Evolutionary conservation across 2,329 filamentous ascomycete genomes (phyloP), one percentile per base, ranked within the genome.

Genomic region (Botrytis sinoallii): DNA sequence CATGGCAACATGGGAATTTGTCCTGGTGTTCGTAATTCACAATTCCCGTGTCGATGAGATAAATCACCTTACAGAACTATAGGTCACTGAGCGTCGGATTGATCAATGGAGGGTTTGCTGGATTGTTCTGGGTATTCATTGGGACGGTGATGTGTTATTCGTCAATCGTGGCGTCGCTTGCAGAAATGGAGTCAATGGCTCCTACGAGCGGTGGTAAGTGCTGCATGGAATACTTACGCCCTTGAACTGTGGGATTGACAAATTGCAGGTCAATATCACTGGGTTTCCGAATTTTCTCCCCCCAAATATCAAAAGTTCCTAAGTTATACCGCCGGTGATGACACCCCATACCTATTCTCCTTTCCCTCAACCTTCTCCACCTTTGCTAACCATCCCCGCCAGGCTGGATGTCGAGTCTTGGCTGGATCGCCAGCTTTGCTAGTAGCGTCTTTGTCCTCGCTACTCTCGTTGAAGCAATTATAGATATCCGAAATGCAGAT

Each of bases 281-380:
- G 86, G 87, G 86, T 88, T 1, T 87, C 84, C 1, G 86, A 88
- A 69, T 88, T 88, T 74, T 84, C 86, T 0, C 85, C 86, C 0
- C 81, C 79, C 0, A 79, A 81, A 61, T 82, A 84, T 70, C 86
- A 89, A 76, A 87, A 86, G 73, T 84, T 86, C 52, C 80, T 89
- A 2, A 88, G 86, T 74, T 90, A 89, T 77, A 78, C 86, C 25
- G 84, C 85, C 8, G 85, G 84, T 78, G 70, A 38, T 46, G 38
- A 71, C 29, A 42, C 42, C 16, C 29, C 44, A 22, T 32, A 22
- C 48, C 35, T 32, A 61, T 22, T 59, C 22, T 57, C 25, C 44
- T 44, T n/a, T 4, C 44, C 25, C 60, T 38, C 1, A 48, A 29
- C 1, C 29, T 22, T 52, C 22, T 35, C 22, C 22, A 32, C 29